Evolutionary conservation across 208 protist species (phyloP).

Genomic region (Kentomonas sorsogonicus): DNA sequence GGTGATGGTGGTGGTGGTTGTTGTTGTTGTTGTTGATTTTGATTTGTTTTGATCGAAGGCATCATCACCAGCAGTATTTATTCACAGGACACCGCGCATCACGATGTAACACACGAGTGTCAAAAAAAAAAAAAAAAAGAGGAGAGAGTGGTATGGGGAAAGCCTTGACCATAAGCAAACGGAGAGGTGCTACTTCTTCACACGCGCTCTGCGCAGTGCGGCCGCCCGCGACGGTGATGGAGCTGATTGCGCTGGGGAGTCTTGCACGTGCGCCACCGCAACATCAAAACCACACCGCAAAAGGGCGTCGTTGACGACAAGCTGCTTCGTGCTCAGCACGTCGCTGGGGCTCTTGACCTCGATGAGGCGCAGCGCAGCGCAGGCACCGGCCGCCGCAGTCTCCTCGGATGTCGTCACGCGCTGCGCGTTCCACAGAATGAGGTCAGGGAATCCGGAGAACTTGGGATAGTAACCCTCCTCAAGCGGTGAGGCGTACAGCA

Average conservation of each 20-base stretch:
- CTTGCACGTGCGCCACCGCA: conserved; percentile 89
- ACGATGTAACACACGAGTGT: too few relatives aligned
- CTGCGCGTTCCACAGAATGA: conserved; percentile 50
- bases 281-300: conserved; percentile 66
- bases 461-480: conserved; percentile 12
- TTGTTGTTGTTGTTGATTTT: too few relatives aligned
- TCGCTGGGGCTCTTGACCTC: conserved; percentile 81
- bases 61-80: too few relatives aligned
- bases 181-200: too few relatives aligned
- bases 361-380: conserved; percentile 47
- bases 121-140: conserved; percentile 17
- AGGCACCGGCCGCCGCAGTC: neutral
- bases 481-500: conserved; percentile 4
- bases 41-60: too few relatives aligned
- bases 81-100: too few relatives aligned
- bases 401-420: neutral
- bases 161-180: neutral
- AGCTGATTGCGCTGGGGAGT: conserved; percentile 19
- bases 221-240: neutral
- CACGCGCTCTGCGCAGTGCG: too few relatives aligned
- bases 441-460: conserved; percentile 76
- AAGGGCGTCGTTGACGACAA: conserved; percentile 58
- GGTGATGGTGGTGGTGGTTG: too few relatives aligned
- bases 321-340: conserved; percentile 60
- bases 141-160: conserved; percentile 13